Conservation (phyloP, 1,139 yeast genomes). For the Debaryomyces sp. region DNA sequence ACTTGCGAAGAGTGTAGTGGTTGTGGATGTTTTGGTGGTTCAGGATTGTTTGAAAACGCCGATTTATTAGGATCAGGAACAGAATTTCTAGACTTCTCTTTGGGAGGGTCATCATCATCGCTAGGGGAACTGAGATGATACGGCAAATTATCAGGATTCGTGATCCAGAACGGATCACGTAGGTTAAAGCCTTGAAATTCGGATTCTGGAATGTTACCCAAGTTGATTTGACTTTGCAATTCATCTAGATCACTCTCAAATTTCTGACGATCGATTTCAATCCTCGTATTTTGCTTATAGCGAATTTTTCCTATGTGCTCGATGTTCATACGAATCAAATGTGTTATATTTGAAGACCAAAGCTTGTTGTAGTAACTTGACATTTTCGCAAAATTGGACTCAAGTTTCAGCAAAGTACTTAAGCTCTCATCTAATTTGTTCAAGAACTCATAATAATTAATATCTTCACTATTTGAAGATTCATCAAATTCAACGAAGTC, state of each 20-base stretch:
- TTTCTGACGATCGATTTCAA: neutral
- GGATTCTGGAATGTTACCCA: neutral
- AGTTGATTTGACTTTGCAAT: neutral
- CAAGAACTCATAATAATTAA: conserved; percentile 23
- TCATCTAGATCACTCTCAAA: conserved; percentile 3
- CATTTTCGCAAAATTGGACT: conserved; percentile 17
- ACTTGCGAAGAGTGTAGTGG: neutral
- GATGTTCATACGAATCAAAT: conserved; percentile 35
- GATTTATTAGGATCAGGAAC: neutral
- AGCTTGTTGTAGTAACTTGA: conserved; percentile 25
- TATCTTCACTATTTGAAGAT: conserved; percentile 13
- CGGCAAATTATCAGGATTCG: conserved; percentile 45
- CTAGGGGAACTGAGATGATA: conserved; percentile 41
- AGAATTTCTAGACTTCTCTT: neutral
- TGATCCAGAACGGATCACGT: conserved; percentile 48
- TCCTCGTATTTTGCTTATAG: conserved; percentile 21
- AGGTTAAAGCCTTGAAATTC: conserved; percentile 32
- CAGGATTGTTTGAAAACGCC: neutral
- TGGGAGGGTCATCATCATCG: conserved; percentile 22
- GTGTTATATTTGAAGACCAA: conserved; percentile 42
- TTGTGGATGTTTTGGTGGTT: neutral
- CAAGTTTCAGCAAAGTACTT: conserved; percentile 27
- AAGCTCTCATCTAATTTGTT: conserved; percentile 27
- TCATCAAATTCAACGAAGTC: conserved; percentile 32
- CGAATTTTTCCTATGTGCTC: conserved; percentile 32